Conservation (phyloP, 2,329 filamentous ascomycete species). For the Trichoderma harzianum region DNA sequence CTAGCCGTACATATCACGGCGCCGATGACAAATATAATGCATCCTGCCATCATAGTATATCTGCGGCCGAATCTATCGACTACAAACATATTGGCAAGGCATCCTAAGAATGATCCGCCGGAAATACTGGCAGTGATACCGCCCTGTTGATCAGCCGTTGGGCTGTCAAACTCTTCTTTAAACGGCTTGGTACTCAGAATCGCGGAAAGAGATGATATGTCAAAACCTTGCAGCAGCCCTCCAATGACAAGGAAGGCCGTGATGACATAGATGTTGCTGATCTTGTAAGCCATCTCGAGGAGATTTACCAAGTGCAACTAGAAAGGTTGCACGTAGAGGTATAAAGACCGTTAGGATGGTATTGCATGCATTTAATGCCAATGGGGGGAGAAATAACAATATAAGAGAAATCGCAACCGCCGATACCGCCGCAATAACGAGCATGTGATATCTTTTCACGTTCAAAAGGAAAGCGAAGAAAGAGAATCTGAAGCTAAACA, state of each 20-base stretch:
- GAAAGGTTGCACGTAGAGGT: neutral
- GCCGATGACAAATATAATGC: neutral
- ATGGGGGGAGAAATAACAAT: neutral
- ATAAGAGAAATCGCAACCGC: neutral
- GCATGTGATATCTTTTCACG: neutral
- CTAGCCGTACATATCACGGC: slow-evolving; percentile 1
- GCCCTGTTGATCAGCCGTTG: slow-evolving; percentile 4
- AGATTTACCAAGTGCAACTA: neutral
- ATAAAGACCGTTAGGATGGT: neutral
- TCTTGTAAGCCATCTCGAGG: neutral
- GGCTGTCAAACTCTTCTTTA: neutral
- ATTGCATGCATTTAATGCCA: neutral
- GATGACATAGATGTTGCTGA: neutral
- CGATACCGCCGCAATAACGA: neutral
- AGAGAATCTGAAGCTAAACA: neutral
- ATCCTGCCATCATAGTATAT: neutral
- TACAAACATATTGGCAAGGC: neutral
- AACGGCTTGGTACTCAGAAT: neutral
- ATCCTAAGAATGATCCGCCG: slow-evolving; percentile 4
- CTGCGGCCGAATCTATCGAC: slow-evolving; percentile 2
- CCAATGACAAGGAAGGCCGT: slow-evolving; percentile 5
- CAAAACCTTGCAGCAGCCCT: slow-evolving; percentile 2
- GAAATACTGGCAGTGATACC: slow-evolving; percentile 7
- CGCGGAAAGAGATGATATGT: slow-evolving; percentile 4
- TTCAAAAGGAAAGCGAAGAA: neutral